Conservation (phyloP, 2,329 filamentous ascomycete species). For the Diaporthe destruens region DNA sequence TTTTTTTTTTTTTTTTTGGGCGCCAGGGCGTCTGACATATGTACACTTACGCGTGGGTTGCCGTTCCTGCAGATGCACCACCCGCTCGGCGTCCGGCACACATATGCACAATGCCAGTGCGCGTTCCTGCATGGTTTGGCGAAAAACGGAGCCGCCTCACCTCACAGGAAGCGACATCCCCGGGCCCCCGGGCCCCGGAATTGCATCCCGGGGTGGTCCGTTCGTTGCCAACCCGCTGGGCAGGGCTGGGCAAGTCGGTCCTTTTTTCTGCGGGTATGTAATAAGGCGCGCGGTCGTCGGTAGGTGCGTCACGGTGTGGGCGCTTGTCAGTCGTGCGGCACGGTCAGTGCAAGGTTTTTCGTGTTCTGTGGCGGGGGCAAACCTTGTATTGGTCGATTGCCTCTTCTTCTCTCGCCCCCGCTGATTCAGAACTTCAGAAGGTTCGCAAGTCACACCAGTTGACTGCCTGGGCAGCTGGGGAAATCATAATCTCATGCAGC, state of each 20-base stretch:
- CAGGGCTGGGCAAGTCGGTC: not conserved
- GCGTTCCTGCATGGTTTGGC: conserved; percentile 16
- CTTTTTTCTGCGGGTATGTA: not conserved
- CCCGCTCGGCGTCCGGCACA: not conserved
- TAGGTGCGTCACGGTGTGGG: too few relatives aligned
- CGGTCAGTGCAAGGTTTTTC: conserved; percentile 14
- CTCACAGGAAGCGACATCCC: conserved; percentile 4
- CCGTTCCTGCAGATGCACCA: conserved; percentile 25
- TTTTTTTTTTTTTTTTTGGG: not conserved
- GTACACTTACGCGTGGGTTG: not conserved
- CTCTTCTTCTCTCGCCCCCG: not conserved
- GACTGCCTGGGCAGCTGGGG: too few relatives aligned
- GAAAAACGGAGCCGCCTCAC: too few relatives aligned
- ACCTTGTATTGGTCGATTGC: not conserved
- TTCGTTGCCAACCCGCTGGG: too few relatives aligned
- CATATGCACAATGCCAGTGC: not conserved
- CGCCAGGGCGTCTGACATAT: not conserved
- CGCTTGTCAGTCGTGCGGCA: not conserved
- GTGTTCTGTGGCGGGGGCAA: not conserved
- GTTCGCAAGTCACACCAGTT: not conserved
- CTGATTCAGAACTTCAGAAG: not conserved
- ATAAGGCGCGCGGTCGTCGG: too few relatives aligned
- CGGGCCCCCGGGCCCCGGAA: conserved; percentile 3
- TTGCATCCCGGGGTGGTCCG: conserved; percentile 8
- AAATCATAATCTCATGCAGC: not conserved